These are phyloP conservation scores for Colletotrichum chrysophilum DNA, from an alignment of 2,329 filamentous ascomycete genomes.

Conservation along the genomic window DNA sequence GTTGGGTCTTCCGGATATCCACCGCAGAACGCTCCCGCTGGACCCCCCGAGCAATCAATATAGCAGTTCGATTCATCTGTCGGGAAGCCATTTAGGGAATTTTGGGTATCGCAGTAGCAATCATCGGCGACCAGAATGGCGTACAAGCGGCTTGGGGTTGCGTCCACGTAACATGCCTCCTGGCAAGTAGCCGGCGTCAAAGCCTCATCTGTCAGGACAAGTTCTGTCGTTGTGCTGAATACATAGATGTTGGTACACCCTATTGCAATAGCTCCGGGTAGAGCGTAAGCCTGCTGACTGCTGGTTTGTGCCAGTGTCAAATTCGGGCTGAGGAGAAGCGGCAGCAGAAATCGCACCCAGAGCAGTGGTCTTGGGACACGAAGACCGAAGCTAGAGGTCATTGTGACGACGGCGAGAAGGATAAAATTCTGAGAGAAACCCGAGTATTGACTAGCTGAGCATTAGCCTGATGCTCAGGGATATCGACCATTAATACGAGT, in stretches of 20 bases:
- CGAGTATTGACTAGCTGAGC: not conserved
- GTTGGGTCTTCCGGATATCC: not conserved
- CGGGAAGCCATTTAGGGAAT: not conserved
- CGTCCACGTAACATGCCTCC: not conserved
- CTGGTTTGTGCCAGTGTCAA: not conserved
- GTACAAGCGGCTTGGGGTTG: not conserved
- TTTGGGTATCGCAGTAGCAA: not conserved
- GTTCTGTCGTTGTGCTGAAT: not conserved
- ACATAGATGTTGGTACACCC: not conserved
- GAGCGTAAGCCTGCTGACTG: not conserved
- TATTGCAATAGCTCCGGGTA: not conserved
- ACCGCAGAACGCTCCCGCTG: not conserved
- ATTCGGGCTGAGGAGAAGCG: not conserved
- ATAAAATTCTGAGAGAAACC: accelerated
- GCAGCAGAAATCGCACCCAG: not conserved
- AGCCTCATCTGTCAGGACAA: not conserved
- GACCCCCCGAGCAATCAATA: not conserved
- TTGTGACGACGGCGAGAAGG: not conserved
- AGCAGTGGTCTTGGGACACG: not conserved
- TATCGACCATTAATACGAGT: not conserved
- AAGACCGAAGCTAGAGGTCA: not conserved
- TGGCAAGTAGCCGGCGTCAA: not conserved
- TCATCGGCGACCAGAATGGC: not conserved
- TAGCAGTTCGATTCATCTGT: not conserved
- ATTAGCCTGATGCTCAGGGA: not conserved